Evolutionary conservation across 2,329 filamentous ascomycete species (phyloP), one percentile per base, ranked within the genome.

Genomic region (Calonectria leucothoes): DNA sequence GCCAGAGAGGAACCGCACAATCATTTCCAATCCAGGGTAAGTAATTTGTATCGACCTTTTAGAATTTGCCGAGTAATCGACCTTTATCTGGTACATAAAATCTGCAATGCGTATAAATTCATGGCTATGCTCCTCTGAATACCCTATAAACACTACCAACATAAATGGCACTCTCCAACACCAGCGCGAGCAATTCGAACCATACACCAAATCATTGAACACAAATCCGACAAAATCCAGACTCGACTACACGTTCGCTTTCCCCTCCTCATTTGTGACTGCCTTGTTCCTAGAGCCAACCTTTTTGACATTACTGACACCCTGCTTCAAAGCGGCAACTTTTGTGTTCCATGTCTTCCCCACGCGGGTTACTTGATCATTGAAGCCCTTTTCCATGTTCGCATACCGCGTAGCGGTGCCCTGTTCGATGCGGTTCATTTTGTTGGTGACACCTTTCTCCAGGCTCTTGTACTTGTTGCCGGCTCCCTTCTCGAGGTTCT

Each of bases 401-500:
- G 29, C n/a, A 15, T 61, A 17, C 2, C 66, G 66, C 17, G 48
- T 35, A n/a, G 23, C 52, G 39, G 35, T 51, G 2, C 17, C 45
- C 10, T 63, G 10, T 31, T 69, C 55, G 2, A 63, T 12, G 3
- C 66, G 66, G 6, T 42, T 35, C 2, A 69, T 1, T 10, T 31
- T 23, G 6, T 63, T 33, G 11, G 35, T 37, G 6, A 51, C 12
- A 8, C 66, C 55, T n/a, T 67, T 64, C 11, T 77, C 76, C 2
- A 75, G 17, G 14, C 69, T 69, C 0, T 45, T 74, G 4, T 70
- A 35, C n/a, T 68, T 71, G 1, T 49, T 33, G 17, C 52, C 49
- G 0, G 73, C 66, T 1, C 65, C 48, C 15, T 74, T 67, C 48
- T 77, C 75, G 14, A 77, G 67, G 8, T 64, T 69, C 12, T 51